Evolutionary conservation across 2,329 filamentous ascomycete genomes (phyloP).

Genomic region (Lachnellula subtilissima): DNA sequence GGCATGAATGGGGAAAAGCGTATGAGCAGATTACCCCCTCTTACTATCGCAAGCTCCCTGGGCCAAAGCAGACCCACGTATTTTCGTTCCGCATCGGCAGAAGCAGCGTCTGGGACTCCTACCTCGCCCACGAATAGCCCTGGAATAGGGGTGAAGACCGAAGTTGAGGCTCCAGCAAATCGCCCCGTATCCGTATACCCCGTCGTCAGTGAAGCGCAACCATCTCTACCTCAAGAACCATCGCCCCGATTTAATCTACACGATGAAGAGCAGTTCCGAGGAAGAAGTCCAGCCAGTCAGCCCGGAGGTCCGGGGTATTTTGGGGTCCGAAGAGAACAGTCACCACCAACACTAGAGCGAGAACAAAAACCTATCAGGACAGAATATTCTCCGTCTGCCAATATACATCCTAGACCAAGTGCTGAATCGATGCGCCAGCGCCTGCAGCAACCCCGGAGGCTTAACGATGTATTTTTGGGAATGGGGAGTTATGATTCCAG

Average conservation of each 20-base stretch:
- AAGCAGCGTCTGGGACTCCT: slow-evolving; percentile 40
- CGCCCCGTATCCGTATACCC: slow-evolving; percentile 73
- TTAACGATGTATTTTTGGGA: slow-evolving; percentile 21
- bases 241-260: slow-evolving; percentile 12
- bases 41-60: slow-evolving; percentile 78
- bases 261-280: slow-evolving; percentile 25
- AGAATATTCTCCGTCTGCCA: slow-evolving; percentile 14
- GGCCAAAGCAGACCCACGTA: slow-evolving; percentile 74
- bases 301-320: slow-evolving; percentile 32
- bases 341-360: slow-evolving; percentile 47
- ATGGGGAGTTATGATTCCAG: slow-evolving; percentile 34
- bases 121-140: slow-evolving; percentile 30
- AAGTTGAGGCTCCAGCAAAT: slow-evolving; percentile 47
- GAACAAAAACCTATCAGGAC: slow-evolving; percentile 13
- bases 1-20: slow-evolving; percentile 67
- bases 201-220: slow-evolving; percentile 51
- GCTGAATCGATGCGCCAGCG: slow-evolving; percentile 27
- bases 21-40: slow-evolving; percentile 78
- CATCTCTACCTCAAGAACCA: slow-evolving; percentile 8
- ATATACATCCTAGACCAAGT: slow-evolving; percentile 22
- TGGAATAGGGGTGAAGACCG: slow-evolving; percentile 47
- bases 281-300: slow-evolving; percentile 17
- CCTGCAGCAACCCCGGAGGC: slow-evolving; percentile 11
- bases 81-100: slow-evolving; percentile 69
- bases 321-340: slow-evolving; percentile 53